These are phyloP conservation scores for Xylaria venustula DNA, from an alignment of 495 filamentous ascomycete genomes.

Conservation along the genomic window DNA sequence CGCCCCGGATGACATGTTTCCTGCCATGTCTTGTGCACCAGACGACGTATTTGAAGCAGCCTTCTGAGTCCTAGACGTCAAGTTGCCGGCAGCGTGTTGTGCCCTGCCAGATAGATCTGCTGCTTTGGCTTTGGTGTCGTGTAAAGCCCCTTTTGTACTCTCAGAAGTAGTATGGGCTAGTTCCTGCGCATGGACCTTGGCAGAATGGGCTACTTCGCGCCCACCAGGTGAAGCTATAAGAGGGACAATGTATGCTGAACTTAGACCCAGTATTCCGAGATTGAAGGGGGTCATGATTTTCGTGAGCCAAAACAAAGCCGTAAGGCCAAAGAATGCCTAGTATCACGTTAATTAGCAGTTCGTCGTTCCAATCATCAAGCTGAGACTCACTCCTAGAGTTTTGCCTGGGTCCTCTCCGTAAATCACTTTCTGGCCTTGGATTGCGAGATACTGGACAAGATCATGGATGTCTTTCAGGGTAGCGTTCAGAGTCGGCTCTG, in stretches of 20 bases:
- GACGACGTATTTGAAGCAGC: background rate
- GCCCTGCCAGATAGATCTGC: background rate
- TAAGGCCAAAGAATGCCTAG: background rate
- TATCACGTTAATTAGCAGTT: background rate
- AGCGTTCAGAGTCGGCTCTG: constrained; percentile 2
- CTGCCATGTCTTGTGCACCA: background rate
- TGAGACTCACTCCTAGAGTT: background rate
- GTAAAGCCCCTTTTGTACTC: background rate
- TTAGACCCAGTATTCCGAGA: background rate
- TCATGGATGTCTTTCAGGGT: constrained; percentile 3
- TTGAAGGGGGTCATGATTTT: constrained; percentile 1
- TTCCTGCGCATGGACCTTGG: background rate
- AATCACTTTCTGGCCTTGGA: background rate
- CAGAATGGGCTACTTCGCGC: background rate
- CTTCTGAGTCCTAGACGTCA: background rate
- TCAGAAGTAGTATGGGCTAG: background rate
- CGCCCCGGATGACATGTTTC: background rate
- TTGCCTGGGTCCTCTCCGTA: background rate
- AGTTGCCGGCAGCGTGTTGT: background rate
- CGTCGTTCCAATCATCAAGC: background rate
- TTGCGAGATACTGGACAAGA: background rate
- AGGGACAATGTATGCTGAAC: background rate
- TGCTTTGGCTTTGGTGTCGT: background rate
- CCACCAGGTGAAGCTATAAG: background rate
- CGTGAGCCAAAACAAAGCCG: background rate